Conservation (phyloP, 23 red algal genomes). For the Gracilaria gracilis region DNA sequence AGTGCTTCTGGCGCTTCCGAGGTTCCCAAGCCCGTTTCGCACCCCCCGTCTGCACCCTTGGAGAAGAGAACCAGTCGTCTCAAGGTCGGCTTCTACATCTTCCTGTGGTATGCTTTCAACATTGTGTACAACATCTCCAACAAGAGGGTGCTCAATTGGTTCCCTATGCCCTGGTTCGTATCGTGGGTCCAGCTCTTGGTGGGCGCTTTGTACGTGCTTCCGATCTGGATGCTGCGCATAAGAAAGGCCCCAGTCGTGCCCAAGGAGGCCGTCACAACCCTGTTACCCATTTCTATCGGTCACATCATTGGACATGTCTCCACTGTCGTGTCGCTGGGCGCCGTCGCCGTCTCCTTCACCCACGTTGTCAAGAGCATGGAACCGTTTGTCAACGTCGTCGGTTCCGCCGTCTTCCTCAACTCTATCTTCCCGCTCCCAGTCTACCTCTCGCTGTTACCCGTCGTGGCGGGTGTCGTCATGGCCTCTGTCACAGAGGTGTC, state of each 20-base stretch:
- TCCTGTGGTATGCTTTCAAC: conserved; percentile 98
- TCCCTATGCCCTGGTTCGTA: conserved; percentile 93
- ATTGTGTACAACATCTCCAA: conserved; percentile 99
- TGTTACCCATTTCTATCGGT: conserved; percentile 75
- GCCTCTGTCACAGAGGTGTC: conserved; percentile 92
- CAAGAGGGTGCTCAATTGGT: conserved; percentile 95
- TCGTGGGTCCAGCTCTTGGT: conserved; percentile 92
- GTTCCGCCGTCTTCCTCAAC: conserved; percentile 93
- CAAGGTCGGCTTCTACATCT: conserved; percentile 88
- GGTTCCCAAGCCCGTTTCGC: conserved; percentile 24
- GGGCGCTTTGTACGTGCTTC: conserved; percentile 78
- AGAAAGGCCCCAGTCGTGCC: conserved; percentile 84
- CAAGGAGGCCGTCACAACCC: conserved; percentile 73
- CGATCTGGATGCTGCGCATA: conserved; percentile 85
- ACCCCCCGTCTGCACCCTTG: background rate
- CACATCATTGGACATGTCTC: conserved; percentile 92
- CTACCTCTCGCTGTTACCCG: conserved; percentile 92
- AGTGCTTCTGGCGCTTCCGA: conserved; percentile 48
- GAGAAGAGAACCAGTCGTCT: conserved; percentile 49
- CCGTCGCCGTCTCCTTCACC: conserved; percentile 97
- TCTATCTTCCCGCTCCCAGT: conserved; percentile 87
- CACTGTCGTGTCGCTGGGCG: conserved; percentile 93
- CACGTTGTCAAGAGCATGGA: conserved; percentile 99
- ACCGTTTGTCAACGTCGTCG: conserved; percentile 96
- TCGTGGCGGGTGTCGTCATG: conserved; percentile 95